Evolutionary conservation across 139 green algal species (phyloP).

Genomic region (Micractinium sp.): DNA sequence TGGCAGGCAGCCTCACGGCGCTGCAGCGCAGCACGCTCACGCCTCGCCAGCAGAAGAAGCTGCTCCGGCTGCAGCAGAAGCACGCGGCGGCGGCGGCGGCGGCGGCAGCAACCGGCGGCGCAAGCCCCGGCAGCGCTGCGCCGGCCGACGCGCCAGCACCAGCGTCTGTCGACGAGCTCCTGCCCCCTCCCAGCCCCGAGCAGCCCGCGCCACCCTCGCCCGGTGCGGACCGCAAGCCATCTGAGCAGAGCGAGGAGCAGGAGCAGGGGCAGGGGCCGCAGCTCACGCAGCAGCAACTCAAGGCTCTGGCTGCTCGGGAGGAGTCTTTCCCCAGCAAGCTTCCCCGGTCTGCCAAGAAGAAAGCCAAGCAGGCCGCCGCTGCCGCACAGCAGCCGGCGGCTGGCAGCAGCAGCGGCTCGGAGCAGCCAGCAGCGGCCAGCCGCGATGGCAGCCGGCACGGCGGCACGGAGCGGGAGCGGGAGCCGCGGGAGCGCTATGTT

Average conservation of each 20-base stretch:
- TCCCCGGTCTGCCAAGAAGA: slow-evolving; percentile 28
- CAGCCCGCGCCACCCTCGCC: not conserved
- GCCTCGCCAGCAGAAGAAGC: slow-evolving; percentile 27
- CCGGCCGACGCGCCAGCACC: not conserved
- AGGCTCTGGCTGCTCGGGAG: slow-evolving; percentile 1
- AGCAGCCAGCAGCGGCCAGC: not conserved
- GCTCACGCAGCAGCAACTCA: not conserved
- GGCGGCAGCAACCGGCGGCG: not conserved
- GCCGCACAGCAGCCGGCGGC: not conserved
- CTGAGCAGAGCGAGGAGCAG: not conserved
- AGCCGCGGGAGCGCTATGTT: not conserved
- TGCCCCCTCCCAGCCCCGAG: not conserved
- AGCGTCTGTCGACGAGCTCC: not conserved
- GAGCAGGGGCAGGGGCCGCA: not conserved
- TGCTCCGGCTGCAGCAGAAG: slow-evolving; percentile 34
- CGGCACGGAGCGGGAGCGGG: not conserved
- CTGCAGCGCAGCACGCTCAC: not conserved
- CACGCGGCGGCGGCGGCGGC: not conserved
- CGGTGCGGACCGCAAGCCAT: not conserved
- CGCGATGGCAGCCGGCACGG: slow-evolving; percentile 2
- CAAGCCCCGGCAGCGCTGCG: not conserved
- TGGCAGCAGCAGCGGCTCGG: not conserved
- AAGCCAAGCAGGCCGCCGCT: not conserved
- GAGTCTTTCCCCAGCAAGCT: slow-evolving; percentile 19
- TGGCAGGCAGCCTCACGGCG: not conserved